phyloP scores from a whole-genome alignment of 2,329 filamentous ascomycete genomes.

The Alternaria viburni region DNA sequence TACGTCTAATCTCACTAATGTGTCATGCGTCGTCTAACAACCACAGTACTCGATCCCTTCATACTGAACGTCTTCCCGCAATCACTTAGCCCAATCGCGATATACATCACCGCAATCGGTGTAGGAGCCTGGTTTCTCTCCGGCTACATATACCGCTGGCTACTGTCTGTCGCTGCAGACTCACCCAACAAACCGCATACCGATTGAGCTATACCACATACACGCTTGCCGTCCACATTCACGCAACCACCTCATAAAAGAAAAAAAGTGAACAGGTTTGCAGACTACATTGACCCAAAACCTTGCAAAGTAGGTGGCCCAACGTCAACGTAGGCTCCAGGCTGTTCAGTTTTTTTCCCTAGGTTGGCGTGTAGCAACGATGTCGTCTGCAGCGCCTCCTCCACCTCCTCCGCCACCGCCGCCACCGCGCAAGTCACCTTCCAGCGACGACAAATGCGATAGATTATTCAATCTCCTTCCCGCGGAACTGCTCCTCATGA shows the following conservation, averaged over 20 bases:
- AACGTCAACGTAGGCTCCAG: too few species aligned
- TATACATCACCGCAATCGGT: constrained; percentile 70
- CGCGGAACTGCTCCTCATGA: constrained; percentile 55
- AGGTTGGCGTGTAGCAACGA: constrained; percentile 7
- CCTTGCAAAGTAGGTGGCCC: too few species aligned
- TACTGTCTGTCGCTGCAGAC: constrained; percentile 29
- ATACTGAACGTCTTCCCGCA: constrained; percentile 78
- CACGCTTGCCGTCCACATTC: too few species aligned
- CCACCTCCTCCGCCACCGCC: constrained; percentile 25
- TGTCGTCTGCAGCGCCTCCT: constrained; percentile 35
- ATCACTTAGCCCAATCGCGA: constrained; percentile 75
- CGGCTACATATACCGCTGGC: constrained; percentile 47
- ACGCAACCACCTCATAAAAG: neutral
- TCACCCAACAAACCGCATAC: constrained; percentile 36
- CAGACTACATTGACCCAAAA: neutral
- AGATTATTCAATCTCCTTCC: constrained; percentile 51
- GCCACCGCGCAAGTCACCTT: constrained; percentile 16
- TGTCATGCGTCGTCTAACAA: constrained; percentile 16
- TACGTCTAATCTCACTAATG: constrained; percentile 31
- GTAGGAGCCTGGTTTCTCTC: constrained; percentile 60
- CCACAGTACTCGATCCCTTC: constrained; percentile 80
- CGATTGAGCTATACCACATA: constrained; percentile 29
- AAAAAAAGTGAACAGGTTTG: neutral
- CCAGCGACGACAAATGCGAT: neutral
- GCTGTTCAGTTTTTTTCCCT: too few species aligned